These are phyloP conservation scores for Malus hybrid DNA, from an alignment of 331 rosid genomes.

Conservation along the genomic window DNA sequence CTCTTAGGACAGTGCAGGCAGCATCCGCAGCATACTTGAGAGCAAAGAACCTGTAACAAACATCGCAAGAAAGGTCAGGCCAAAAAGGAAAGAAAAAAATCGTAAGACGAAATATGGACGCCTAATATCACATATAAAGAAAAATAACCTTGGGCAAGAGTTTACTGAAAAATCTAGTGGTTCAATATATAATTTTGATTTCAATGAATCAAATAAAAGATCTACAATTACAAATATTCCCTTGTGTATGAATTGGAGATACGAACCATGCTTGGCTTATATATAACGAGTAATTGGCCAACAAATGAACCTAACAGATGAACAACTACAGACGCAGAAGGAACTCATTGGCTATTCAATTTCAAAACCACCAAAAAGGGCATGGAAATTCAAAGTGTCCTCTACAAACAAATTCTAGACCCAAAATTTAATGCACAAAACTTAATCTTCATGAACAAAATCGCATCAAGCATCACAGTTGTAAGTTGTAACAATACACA, in stretches of 20 bases:
- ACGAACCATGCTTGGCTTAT: not conserved
- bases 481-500: not conserved
- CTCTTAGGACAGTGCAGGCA: slow-evolving; percentile 89
- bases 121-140: not conserved
- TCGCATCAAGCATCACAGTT: not conserved
- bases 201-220: not conserved
- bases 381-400: not conserved
- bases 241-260: not conserved
- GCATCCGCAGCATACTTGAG: slow-evolving; percentile 95
- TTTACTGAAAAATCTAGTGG: not conserved
- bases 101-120: not conserved
- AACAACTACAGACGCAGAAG: not conserved
- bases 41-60: slow-evolving; percentile 58
- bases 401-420: not conserved
- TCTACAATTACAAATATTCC: not conserved
- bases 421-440: not conserved
- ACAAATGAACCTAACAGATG: not conserved
- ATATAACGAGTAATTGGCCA: not conserved
- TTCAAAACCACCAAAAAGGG: not conserved
- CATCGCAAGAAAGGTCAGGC: not conserved
- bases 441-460: not conserved
- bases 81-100: not conserved
- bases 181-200: not conserved
- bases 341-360: not conserved
- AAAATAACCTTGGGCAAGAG: not conserved